Conservation (phyloP, 2,329 filamentous ascomycete genomes). For the Fusarium annulatum region DNA sequence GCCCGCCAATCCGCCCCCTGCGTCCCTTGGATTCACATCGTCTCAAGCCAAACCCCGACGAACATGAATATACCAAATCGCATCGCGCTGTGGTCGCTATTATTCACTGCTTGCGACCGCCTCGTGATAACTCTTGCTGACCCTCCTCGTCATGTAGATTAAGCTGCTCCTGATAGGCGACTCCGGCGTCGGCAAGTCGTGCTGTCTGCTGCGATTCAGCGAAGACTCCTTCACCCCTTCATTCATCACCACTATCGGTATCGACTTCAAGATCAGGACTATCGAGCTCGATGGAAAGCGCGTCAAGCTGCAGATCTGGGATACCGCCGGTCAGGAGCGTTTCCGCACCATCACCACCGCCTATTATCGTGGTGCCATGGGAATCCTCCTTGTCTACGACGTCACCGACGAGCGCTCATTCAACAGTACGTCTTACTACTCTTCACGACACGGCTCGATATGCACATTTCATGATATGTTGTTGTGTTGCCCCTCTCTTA, state of each 20-base stretch:
- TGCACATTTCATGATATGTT: background rate
- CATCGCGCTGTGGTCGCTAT: constrained; percentile 5
- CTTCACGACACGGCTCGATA: background rate
- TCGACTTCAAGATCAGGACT: constrained; percentile 99
- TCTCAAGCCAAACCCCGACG: constrained; percentile 24
- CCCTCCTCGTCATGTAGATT: constrained; percentile 69
- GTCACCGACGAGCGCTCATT: constrained; percentile 97
- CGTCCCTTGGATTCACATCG: constrained; percentile 12
- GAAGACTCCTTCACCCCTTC: constrained; percentile 97
- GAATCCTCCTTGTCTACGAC: constrained; percentile 96
- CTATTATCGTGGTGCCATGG: constrained; percentile 98
- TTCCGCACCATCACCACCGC: constrained; percentile 99
- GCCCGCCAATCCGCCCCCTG: constrained; percentile 34
- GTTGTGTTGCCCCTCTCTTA: background rate
- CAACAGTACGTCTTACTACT: constrained; percentile 74
- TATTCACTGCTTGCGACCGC: background rate
- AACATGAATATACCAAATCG: background rate
- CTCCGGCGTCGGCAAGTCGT: constrained; percentile 96
- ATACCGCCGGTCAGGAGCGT: constrained; percentile 96
- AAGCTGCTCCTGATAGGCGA: constrained; percentile 97
- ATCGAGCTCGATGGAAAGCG: constrained; percentile 99
- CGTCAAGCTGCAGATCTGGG: constrained; percentile 99
- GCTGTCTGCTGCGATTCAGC: constrained; percentile 95
- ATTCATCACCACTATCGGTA: constrained; percentile 99
- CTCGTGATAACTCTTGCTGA: constrained; percentile 14